A percentile compares a stretch with the other conserved stretches of the same genome.
These are phyloP conservation scores for Strobilomyces dryophilus DNA, from an alignment of 768 basidiomycete genomes.

Conservation along the genomic window DNA sequence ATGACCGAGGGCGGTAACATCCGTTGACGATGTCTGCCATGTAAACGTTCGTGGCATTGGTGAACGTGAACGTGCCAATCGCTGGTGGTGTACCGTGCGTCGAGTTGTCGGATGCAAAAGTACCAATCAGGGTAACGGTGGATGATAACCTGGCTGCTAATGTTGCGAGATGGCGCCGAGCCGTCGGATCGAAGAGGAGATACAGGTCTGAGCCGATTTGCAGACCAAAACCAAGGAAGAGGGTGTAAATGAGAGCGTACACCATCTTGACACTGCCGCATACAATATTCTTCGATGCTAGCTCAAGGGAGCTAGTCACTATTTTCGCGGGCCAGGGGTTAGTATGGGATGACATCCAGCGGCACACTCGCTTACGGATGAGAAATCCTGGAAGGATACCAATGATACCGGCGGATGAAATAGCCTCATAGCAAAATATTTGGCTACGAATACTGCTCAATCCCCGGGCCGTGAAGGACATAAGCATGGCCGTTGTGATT, in stretches of 20 bases:
- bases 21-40: conserved; percentile 52
- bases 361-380: conserved; percentile 48
- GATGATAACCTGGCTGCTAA: conserved; percentile 50
- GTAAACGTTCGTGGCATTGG: conserved; percentile 45
- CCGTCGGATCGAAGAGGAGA: conserved; percentile 60
- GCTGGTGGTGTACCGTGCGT: conserved; percentile 42
- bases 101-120: conserved; percentile 57
- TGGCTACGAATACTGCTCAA: conserved; percentile 72
- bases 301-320: conserved; percentile 80
- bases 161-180: conserved; percentile 48
- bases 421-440: conserved; percentile 88
- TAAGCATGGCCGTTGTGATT: conserved; percentile 76
- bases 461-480: conserved; percentile 79
- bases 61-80: conserved; percentile 64
- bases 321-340: conserved; percentile 11
- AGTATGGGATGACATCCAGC: background rate
- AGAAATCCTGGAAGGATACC: conserved; percentile 89
- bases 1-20: conserved; percentile 63
- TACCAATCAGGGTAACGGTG: conserved; percentile 55
- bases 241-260: conserved; percentile 81
- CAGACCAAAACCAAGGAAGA: conserved; percentile 81
- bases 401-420: conserved; percentile 84
- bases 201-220: conserved; percentile 83
- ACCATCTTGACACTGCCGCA: conserved; percentile 86
- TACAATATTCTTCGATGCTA: conserved; percentile 83